Conservation (phyloP, 345 rosid genomes). For the Eucalyptus pumila region DNA sequence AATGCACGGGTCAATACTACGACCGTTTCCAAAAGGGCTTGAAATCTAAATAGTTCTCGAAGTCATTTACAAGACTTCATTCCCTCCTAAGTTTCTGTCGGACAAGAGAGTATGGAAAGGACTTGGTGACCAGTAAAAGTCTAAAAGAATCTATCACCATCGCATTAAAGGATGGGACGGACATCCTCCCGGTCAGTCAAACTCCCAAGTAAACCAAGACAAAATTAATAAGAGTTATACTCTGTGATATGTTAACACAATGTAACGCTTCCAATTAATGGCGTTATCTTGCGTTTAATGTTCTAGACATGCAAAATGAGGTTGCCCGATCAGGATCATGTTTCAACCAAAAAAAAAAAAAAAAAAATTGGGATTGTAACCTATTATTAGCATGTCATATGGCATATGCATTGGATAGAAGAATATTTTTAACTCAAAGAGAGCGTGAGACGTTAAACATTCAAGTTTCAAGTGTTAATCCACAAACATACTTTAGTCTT, state of each 20-base stretch:
- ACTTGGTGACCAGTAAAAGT: not conserved
- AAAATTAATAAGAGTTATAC: not conserved
- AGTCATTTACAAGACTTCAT: not conserved
- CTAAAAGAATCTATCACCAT: not conserved
- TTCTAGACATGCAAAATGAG: not conserved
- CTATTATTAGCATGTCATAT: rapidly evolving
- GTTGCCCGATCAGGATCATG: not conserved
- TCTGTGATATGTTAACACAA: not conserved
- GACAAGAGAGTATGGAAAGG: not conserved
- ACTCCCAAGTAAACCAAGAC: not conserved
- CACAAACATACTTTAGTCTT: no score
- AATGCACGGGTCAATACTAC: not conserved
- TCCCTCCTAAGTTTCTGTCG: not conserved
- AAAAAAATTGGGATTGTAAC: not conserved
- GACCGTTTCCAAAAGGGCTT: not conserved
- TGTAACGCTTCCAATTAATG: not conserved
- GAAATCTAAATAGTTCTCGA: not conserved
- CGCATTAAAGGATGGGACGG: not conserved
- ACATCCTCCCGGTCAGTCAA: not conserved
- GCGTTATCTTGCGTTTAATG: not conserved
- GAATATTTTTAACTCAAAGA: not conserved
- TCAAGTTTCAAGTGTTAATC: not conserved
- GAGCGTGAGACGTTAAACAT: not conserved
- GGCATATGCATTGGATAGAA: not conserved
- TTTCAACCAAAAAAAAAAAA: no score